Percentiles rank a stretch among this genome's conserved stretches.
Conservation (phyloP, 495 filamentous ascomycete species). For the Podospora sp. region DNA sequence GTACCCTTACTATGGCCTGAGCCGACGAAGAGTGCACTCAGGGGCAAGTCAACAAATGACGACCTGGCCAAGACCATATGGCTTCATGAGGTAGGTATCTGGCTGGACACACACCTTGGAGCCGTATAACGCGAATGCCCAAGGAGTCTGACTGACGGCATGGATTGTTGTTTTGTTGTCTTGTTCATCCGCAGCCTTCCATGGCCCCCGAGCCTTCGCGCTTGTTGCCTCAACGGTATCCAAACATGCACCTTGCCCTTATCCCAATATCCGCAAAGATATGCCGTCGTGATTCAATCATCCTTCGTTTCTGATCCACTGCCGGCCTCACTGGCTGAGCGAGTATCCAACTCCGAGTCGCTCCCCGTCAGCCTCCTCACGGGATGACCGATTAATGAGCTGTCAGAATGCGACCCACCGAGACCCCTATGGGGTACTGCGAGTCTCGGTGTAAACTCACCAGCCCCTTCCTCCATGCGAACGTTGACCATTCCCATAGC, state of each 20-base stretch:
- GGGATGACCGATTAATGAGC: constrained; percentile 14
- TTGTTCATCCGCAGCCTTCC: background rate
- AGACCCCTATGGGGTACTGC: constrained; percentile 50
- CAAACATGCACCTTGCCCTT: background rate
- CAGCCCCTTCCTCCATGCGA: constrained; percentile 44
- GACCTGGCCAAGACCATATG: too few species aligned
- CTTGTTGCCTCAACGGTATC: background rate
- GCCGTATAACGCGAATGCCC: too few species aligned
- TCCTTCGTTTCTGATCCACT: constrained; percentile 26
- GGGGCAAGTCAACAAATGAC: too few species aligned
- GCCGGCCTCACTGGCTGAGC: constrained; percentile 36
- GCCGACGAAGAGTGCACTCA: too few species aligned
- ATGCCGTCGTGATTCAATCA: constrained; percentile 45
- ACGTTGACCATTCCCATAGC: constrained; percentile 74
- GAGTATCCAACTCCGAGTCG: constrained; percentile 35
- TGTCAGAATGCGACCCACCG: constrained; percentile 30
- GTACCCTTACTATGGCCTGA: too few species aligned
- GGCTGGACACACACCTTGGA: too few species aligned
- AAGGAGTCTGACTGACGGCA: too few species aligned
- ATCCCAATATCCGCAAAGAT: background rate
- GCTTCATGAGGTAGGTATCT: too few species aligned
- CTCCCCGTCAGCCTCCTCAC: constrained; percentile 26
- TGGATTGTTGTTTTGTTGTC: background rate
- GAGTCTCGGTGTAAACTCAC: constrained; percentile 54
- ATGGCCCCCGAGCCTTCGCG: too few species aligned